Percentiles rank a stretch among this genome's conserved stretches.
Evolutionary conservation across 257 asterid species (phyloP).

Genomic region (Jacaranda copaia): DNA sequence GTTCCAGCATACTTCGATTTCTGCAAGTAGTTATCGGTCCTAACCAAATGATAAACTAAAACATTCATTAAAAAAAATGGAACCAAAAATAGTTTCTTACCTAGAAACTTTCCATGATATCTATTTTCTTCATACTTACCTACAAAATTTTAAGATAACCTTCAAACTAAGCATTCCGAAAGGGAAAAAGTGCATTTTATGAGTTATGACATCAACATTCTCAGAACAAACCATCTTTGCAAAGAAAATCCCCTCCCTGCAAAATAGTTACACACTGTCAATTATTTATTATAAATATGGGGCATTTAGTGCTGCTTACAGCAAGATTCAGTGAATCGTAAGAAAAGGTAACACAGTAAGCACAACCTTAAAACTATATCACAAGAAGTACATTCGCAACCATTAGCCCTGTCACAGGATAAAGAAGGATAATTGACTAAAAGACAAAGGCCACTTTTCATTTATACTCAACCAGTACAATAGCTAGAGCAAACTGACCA

Average conservation of each 20-base stretch:
- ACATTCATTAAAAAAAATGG: conserved; percentile 8
- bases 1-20: conserved; percentile 21
- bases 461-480: conserved; percentile 45
- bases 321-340: conserved; percentile 40
- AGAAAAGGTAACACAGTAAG: conserved; percentile 55
- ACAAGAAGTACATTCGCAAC: conserved; percentile 81
- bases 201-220: conserved; percentile 20
- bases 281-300: conserved; percentile 23
- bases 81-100: conserved; percentile 50
- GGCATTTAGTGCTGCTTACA: conserved; percentile 31
- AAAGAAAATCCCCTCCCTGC: conserved; percentile 97
- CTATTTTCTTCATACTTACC: conserved; percentile 92
- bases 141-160: conserved; percentile 45
- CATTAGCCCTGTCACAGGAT: conserved; percentile 95
- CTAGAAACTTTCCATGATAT: conserved; percentile 86
- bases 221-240: conserved; percentile 77
- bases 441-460: conserved; percentile 56
- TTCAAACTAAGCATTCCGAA: conserved; percentile 30
- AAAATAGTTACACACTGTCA: conserved; percentile 43
- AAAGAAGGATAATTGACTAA: conserved; percentile 82
- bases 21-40: conserved; percentile 28
- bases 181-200: background rate
- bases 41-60: conserved; percentile 34
- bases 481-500: conserved; percentile 38
- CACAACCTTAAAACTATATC: conserved; percentile 94